A percentile compares a stretch with the other conserved stretches of the same genome.
Conservation (phyloP, 306 rosid species). For the Dryas drummondii region DNA sequence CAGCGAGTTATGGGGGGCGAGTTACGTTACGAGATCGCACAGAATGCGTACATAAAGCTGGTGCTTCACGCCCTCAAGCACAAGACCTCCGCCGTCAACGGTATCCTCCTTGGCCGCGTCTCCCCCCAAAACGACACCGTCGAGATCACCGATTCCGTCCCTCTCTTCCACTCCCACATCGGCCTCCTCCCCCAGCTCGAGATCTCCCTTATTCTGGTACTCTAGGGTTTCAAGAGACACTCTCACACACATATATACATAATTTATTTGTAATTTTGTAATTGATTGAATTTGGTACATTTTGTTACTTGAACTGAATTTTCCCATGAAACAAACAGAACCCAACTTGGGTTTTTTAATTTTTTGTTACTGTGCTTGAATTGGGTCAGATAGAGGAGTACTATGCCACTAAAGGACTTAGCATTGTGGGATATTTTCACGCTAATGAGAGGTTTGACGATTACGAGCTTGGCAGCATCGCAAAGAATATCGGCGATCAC, state of each 20-base stretch:
- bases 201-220: slow-evolving; percentile 89
- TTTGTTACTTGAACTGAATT: not conserved
- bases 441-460: slow-evolving; percentile 96
- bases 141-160: slow-evolving; percentile 80
- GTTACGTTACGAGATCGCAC: slow-evolving; percentile 67
- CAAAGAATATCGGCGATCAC: slow-evolving; percentile 87
- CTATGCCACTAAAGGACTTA: slow-evolving; percentile 64
- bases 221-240: not conserved
- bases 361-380: slow-evolving; percentile 16
- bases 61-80: slow-evolving; percentile 82
- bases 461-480: slow-evolving; percentile 65
- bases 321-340: not conserved
- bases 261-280: not conserved
- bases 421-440: slow-evolving; percentile 86
- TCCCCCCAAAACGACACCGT: slow-evolving; percentile 62
- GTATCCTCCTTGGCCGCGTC: slow-evolving; percentile 76
- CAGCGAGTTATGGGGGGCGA: slow-evolving; percentile 64
- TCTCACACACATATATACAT: too few relatives aligned
- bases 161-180: slow-evolving; percentile 87
- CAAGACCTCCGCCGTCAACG: slow-evolving; percentile 86
- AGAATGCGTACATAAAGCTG: slow-evolving; percentile 80
- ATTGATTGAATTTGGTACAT: too few relatives aligned
- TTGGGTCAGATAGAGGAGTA: slow-evolving; percentile 74
- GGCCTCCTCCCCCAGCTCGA: slow-evolving; percentile 95
- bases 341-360: not conserved